Evolutionary conservation across 768 basidiomycete genomes (phyloP).

Genomic region (Kwoniella mangroviensis): DNA sequence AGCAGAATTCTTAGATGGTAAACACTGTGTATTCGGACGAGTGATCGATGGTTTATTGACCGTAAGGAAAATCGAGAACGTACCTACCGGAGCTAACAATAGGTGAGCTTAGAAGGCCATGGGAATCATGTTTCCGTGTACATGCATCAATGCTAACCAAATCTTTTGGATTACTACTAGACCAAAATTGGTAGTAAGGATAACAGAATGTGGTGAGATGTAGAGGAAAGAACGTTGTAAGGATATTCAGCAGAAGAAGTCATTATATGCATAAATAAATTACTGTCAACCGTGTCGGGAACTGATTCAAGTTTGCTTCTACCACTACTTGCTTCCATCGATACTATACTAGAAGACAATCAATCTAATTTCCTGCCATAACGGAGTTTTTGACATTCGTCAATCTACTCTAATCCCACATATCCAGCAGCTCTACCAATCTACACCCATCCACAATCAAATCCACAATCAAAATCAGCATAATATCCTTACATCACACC

Average conservation of each 20-base stretch:
- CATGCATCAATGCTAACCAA: neutral
- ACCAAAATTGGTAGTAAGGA: conserved; percentile 45
- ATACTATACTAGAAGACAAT: too few relatives aligned
- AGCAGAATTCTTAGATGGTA: conserved; percentile 88
- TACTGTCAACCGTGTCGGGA: neutral
- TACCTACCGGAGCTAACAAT: conserved; percentile 67
- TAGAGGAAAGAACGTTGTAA: conserved; percentile 16
- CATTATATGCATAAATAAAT: neutral
- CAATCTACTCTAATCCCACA: conserved; percentile 36
- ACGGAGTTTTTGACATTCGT: neutral
- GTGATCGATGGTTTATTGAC: conserved; percentile 84
- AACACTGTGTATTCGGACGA: conserved; percentile 57
- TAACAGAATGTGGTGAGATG: conserved; percentile 58
- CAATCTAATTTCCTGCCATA: too few relatives aligned
- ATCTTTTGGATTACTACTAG: conserved; percentile 11
- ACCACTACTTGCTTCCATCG: too few relatives aligned
- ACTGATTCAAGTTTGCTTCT: too few relatives aligned
- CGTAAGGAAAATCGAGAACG: conserved; percentile 93
- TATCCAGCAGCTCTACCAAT: conserved; percentile 51
- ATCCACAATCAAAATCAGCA: neutral
- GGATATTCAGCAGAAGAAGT: neutral
- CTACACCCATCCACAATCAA: conserved; percentile 17
- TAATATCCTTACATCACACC: neutral
- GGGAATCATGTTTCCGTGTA: too few relatives aligned
- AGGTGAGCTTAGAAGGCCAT: conserved; percentile 31